Evolutionary conservation across 1,284 basidiomycete species (phyloP), one percentile per base, ranked within the genome.

Genomic region (Cryptococcus hybrid): DNA sequence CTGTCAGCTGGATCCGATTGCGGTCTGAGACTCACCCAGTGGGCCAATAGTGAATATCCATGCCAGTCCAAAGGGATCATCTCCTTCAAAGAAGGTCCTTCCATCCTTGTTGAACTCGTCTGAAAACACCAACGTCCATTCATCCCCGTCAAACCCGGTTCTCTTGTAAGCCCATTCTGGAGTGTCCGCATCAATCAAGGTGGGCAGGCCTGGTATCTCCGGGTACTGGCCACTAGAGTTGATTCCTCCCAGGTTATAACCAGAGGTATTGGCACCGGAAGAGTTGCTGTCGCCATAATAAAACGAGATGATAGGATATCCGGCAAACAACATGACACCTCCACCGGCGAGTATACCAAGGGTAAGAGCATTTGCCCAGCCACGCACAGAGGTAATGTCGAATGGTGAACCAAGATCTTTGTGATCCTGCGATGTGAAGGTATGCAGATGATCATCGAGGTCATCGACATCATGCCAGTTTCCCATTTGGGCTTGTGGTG

Each of bases 41-140:
- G 34, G 51, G 34, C 42, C 42, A 83, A 69, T 83, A 83, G 71
- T 83, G 81, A 36, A 78, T 66, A 60, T 80, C 78, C 43, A 80
- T 72, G 1, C 76, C 79, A 51, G 77, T 74, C 73, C 75, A 81
- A 72, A 81, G 43, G 81, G 80, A 67, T 80, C 81, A 60, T 81
- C 78, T 18, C 80, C 80, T 13, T 78, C 70, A 64, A 76, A 81
- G 59, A 82, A 83, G 2, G 80, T 79, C 45, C 79, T 61, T 70
- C 85, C 85, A 7, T 84, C 82, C 15, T 79, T 79, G 57, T 95
- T 86, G 77, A 96, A 96, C 78, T 95, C 92, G 76, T 95, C 92
- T 51, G 88, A 89, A 72, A 71, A 94, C 3, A 92, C 85, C 7
- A 95, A 81, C 56, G 18, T 18, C 18, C 18, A 18, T 18, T 18